These are phyloP conservation scores for Cyclotella choctawhatcheeana DNA, from an alignment of 108 stramenopile species.

Conservation along the genomic window DNA sequence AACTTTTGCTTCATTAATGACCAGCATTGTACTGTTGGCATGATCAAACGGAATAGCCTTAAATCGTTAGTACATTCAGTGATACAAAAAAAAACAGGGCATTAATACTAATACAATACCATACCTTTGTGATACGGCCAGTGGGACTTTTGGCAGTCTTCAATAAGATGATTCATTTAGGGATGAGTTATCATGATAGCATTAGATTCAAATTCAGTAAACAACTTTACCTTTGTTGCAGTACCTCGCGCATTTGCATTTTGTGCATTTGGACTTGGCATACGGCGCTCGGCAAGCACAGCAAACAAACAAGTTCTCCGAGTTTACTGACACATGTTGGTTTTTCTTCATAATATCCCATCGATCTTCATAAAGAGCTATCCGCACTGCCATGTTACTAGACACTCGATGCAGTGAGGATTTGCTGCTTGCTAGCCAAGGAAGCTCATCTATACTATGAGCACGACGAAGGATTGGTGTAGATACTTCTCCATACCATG, in stretches of 20 bases:
- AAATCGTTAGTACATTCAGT: too few species aligned
- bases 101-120: too few species aligned
- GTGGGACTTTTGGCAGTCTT: constrained; percentile 32
- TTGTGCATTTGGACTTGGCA: constrained; percentile 54
- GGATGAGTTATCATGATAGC: not conserved
- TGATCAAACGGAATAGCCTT: too few species aligned
- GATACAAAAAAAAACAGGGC: too few species aligned
- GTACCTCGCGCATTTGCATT: constrained; percentile 59
- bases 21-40: too few species aligned
- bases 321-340: not conserved
- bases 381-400: not conserved
- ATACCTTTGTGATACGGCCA: constrained; percentile 70
- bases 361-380: constrained; percentile 23
- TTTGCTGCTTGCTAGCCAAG: not conserved
- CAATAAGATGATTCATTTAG: not conserved
- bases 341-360: constrained; percentile 8
- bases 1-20: constrained; percentile 9
- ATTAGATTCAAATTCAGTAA: not conserved
- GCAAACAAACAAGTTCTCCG: too few species aligned
- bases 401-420: not conserved
- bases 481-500: constrained; percentile 80
- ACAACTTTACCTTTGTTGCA: constrained; percentile 51
- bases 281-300: constrained; percentile 59
- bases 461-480: constrained; percentile 63
- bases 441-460: not conserved